Evolutionary conservation across 2,329 filamentous ascomycete genomes (phyloP).

Genomic region (Nigrograna mackinnonii): DNA sequence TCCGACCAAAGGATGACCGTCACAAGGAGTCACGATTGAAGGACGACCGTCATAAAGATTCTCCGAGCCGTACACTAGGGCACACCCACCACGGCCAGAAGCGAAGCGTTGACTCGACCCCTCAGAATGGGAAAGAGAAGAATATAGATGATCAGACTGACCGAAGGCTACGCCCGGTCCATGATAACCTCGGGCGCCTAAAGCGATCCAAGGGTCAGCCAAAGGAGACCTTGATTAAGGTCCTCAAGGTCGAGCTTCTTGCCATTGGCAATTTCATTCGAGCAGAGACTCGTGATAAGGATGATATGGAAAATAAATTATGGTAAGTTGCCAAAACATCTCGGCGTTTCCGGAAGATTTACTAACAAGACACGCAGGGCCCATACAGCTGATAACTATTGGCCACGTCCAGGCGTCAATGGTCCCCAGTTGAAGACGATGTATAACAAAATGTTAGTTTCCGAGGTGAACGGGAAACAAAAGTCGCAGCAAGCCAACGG

Average conservation of each 20-base stretch:
- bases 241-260: conserved; percentile 64
- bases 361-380: conserved; percentile 33
- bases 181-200: conserved; percentile 62
- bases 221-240: conserved; percentile 63
- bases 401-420: conserved; percentile 36
- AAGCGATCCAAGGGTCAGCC: conserved; percentile 64
- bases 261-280: conserved; percentile 67
- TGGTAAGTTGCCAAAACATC: conserved; percentile 56
- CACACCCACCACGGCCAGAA: conserved; percentile 36
- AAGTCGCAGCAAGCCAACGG: conserved; percentile 20
- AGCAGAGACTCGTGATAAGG: conserved; percentile 47
- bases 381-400: conserved; percentile 40
- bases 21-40: no score
- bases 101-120: conserved; percentile 29
- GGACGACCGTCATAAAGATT: conserved; percentile 49
- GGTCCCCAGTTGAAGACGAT: conserved; percentile 38
- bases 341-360: background rate
- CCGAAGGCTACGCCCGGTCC: conserved; percentile 61
- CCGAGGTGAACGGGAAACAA: conserved; percentile 30
- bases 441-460: conserved; percentile 40
- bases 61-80: conserved; percentile 43
- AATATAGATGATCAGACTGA: conserved; percentile 53
- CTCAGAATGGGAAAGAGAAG: conserved; percentile 19
- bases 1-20: conserved; percentile 44
- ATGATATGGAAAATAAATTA: conserved; percentile 53